Base-by-base conservation (phyloP, 2,329 filamentous ascomycete species). In the Fusarium anguioides region DNA sequence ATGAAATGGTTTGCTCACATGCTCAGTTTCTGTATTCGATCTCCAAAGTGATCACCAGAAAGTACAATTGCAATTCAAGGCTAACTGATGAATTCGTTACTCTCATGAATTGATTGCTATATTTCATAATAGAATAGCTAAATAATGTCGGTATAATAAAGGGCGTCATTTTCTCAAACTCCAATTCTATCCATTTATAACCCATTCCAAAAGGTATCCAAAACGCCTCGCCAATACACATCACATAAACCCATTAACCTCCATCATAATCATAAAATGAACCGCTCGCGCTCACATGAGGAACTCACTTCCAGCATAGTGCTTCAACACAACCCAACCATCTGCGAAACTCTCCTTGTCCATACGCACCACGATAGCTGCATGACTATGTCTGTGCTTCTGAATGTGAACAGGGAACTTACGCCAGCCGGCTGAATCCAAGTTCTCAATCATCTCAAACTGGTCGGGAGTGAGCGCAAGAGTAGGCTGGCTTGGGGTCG, bases 361-460 rank as follows among this genome's bases (percentile, higher is more conserved):
- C 58, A 83, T 87, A 35, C 95, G 86, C 33, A 96, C 89, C 66
- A 98, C 92, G 45, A 98, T 97, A 5, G 94, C 94, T 0, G 94
- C 95, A 77, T 98, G 95, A 60, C 87, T 92, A 75, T 97, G 93
- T n/a, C 84, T 81, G 53, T 88, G 85, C 8, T 94, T 91, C 66
- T 91, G 90, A 36, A 96, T 94, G 79, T 91, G 89, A 5, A 94
- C 87, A 1, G 85, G 87, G 67, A 87, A 89, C 75, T 90, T 91
- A 45, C 83, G 82, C 85, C 87, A 90, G 6, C 84, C 83, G 4
- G 90, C 75, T n/a, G 77, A 75, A 71, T 98, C 89, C 46, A 98
- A 81, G 11, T 88, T 87, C 27, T 91, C 84, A 64, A 97, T 91
- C 87, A 97, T 97, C 46, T 86, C 84, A 75, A 97, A 97, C 78